Evolutionary conservation across 2,329 filamentous ascomycete species (phyloP).

Genomic region (Botrytis pseudocinerea): DNA sequence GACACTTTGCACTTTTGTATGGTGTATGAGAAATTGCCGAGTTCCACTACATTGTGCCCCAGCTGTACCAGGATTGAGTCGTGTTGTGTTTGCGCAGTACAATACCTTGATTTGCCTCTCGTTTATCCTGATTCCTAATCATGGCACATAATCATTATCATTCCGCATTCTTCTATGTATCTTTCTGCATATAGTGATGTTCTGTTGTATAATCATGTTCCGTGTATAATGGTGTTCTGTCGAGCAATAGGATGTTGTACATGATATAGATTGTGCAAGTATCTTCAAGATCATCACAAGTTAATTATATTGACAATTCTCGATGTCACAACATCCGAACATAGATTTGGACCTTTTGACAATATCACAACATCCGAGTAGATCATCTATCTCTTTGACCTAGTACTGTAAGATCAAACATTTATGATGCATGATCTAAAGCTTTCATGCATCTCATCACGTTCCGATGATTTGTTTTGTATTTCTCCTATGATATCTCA

Average conservation of each 20-base stretch:
- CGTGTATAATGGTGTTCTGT: background rate
- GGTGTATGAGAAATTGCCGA: background rate
- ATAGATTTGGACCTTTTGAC: background rate
- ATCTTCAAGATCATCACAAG: background rate
- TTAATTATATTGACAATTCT: background rate
- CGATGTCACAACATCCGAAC: background rate
- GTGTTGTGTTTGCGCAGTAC: background rate
- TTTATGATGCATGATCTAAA: slow-evolving; percentile 3
- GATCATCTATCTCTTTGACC: background rate
- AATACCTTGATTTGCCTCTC: background rate
- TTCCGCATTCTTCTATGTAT: background rate
- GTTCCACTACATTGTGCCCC: background rate
- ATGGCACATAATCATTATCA: slow-evolving; percentile 1
- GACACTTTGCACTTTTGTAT: slow-evolving; percentile 6
- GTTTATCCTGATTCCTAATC: background rate
- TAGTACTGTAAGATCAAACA: background rate
- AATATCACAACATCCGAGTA: slow-evolving; percentile 8
- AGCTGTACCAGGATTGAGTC: background rate
- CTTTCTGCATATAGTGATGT: background rate
- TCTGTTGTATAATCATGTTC: background rate
- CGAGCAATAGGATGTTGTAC: background rate
- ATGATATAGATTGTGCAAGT: background rate
- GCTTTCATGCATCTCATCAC: background rate
- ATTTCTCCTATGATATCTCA: background rate
- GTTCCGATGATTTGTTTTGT: background rate